A percentile compares a stretch with the other conserved stretches of the same genome.
Conservation (phyloP, 2,329 filamentous ascomycete genomes). For the Colletotrichum simmondsii region DNA sequence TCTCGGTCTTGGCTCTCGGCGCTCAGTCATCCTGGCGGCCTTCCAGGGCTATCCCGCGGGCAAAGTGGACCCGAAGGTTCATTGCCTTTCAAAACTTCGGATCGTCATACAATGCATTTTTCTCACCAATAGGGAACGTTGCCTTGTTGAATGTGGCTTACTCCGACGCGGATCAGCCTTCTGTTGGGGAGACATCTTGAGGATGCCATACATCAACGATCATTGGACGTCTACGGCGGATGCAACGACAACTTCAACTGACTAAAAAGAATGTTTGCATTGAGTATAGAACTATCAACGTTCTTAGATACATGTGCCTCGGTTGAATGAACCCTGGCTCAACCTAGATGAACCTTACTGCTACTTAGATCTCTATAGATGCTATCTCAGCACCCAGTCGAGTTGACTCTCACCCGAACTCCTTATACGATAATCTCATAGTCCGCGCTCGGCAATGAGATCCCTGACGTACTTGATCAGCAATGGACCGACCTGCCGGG, state of each 20-base stretch:
- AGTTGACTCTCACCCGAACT: neutral
- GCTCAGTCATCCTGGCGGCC: neutral
- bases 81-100: neutral
- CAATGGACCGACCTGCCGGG: conserved; percentile 43
- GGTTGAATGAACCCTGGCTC: no score
- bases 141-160: neutral
- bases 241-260: no score
- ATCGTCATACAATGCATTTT: neutral
- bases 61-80: neutral
- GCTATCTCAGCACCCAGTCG: neutral
- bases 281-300: no score
- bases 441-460: neutral
- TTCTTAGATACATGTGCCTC: no score
- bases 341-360: no score
- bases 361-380: no score
- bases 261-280: no score
- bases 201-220: no score
- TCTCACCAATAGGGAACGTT: neutral
- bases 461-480: conserved; percentile 46
- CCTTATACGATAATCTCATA: neutral
- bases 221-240: no score
- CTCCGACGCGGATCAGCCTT: neutral
- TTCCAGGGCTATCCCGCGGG: no score
- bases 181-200: neutral
- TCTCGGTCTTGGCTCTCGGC: neutral